phyloP scores from a whole-genome alignment of 139 green algal species.

The Bryopsis sp. region DNA sequence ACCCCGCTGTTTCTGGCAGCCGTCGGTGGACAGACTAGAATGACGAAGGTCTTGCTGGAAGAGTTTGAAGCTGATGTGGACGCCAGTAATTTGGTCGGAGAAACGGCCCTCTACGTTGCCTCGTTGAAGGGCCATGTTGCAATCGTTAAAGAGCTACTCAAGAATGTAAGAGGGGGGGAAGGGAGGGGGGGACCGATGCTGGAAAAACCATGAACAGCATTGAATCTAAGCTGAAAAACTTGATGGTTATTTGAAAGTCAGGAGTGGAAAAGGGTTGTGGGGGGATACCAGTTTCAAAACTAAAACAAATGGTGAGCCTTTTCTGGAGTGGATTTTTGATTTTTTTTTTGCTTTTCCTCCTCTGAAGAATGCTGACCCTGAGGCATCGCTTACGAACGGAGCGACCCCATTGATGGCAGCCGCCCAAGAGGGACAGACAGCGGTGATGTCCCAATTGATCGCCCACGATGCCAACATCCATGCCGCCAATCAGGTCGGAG shows the following conservation, averaged over 20 bases:
- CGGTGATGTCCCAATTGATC: conserved; percentile 2
- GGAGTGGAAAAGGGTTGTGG: too few species aligned
- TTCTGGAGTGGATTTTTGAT: too few species aligned
- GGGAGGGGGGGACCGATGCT: too few species aligned
- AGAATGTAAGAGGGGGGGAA: conserved; percentile 6
- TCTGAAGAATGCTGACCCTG: conserved; percentile 4
- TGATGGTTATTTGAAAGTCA: too few species aligned
- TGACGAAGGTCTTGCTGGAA: neutral
- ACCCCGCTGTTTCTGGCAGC: conserved; percentile 8
- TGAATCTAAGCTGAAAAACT: too few species aligned
- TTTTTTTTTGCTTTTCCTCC: too few species aligned
- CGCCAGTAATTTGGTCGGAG: neutral
- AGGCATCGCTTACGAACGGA: neutral
- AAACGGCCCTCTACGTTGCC: conserved; percentile 6
- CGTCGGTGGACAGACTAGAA: neutral
- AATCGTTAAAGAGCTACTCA: neutral
- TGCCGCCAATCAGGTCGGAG: neutral
- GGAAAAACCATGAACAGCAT: too few species aligned
- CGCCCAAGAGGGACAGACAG: neutral
- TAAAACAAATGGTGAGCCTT: too few species aligned
- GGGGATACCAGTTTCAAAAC: too few species aligned
- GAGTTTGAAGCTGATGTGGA: neutral
- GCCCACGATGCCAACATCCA: neutral
- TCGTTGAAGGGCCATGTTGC: neutral
- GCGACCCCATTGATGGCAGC: conserved; percentile 10